These are phyloP conservation scores for Zangia roseola DNA, from an alignment of 768 basidiomycete genomes.

Conservation along the genomic window DNA sequence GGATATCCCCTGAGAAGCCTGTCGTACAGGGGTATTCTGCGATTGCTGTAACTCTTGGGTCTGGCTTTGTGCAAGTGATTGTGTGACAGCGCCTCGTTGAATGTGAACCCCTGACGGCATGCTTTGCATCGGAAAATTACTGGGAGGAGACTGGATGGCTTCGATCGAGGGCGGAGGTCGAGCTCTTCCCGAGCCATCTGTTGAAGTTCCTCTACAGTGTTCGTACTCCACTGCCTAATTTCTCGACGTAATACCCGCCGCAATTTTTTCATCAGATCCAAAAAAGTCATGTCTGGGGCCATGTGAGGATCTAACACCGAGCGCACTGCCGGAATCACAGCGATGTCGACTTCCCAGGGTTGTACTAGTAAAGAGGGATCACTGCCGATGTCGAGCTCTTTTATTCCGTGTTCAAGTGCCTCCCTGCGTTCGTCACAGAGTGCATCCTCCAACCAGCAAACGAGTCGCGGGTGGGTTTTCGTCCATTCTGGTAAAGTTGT, in stretches of 20 bases:
- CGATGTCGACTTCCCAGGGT: constrained; percentile 6
- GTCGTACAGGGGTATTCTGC: background rate
- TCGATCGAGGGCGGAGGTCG: background rate
- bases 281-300: background rate
- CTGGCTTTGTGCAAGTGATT: background rate
- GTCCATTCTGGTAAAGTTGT: constrained; percentile 6
- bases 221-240: constrained; percentile 7
- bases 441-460: background rate
- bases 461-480: background rate
- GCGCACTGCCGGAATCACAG: background rate
- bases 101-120: background rate
- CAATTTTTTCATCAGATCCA: background rate
- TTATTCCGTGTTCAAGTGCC: background rate
- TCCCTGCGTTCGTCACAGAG: no score
- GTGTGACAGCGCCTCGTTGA: constrained; percentile 10
- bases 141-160: constrained; percentile 2
- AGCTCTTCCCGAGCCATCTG: constrained; percentile 1
- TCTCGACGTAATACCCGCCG: background rate
- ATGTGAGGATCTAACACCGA: background rate
- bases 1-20: background rate
- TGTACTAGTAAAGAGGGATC: background rate
- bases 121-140: constrained; percentile 12
- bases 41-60: no score
- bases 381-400: no score
- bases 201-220: constrained; percentile 9